Percentiles rank a stretch among this genome's conserved stretches.
Evolutionary conservation across 2,329 filamentous ascomycete species (phyloP).

Genomic region (Nemania abortiva): DNA sequence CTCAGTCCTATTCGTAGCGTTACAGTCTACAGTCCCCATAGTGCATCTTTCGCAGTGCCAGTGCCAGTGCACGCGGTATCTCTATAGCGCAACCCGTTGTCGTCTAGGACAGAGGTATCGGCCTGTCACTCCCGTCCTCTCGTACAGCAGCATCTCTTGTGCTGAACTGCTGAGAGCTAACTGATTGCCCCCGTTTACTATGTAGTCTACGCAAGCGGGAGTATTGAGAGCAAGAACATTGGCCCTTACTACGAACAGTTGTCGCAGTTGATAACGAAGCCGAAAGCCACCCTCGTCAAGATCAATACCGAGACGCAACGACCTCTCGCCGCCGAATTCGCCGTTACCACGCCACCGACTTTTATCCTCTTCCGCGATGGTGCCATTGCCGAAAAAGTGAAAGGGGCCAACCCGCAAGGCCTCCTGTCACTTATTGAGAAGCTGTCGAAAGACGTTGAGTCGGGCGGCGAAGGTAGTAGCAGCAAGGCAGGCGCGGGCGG

Average conservation of each 20-base stretch:
- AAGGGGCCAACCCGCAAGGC: constrained; percentile 78
- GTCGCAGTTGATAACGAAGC: constrained; percentile 75
- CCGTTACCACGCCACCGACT: constrained; percentile 84
- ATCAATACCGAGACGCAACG: constrained; percentile 82
- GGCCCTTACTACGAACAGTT: constrained; percentile 86
- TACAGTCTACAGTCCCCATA: neutral
- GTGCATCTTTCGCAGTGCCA: constrained; percentile 15
- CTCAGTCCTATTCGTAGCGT: constrained; percentile 10
- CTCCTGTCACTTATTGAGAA: constrained; percentile 79
- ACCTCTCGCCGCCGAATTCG: constrained; percentile 76
- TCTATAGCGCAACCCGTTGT: neutral
- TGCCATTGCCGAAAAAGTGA: constrained; percentile 74
- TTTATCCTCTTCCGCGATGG: constrained; percentile 88
- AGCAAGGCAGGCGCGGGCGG: constrained; percentile 59
- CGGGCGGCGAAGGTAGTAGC: constrained; percentile 60
- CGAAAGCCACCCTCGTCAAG: constrained; percentile 83
- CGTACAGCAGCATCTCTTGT: neutral
- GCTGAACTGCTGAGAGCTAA: constrained; percentile 45
- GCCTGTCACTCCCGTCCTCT: constrained; percentile 10
- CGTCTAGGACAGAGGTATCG: neutral
- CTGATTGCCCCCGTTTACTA: constrained; percentile 29
- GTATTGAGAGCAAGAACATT: constrained; percentile 84
- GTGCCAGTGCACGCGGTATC: constrained; percentile 8
- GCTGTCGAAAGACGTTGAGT: constrained; percentile 72
- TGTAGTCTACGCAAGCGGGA: constrained; percentile 89